Conservation (phyloP, 139 green algal species). For the Chlamydomonas eustigma region DNA sequence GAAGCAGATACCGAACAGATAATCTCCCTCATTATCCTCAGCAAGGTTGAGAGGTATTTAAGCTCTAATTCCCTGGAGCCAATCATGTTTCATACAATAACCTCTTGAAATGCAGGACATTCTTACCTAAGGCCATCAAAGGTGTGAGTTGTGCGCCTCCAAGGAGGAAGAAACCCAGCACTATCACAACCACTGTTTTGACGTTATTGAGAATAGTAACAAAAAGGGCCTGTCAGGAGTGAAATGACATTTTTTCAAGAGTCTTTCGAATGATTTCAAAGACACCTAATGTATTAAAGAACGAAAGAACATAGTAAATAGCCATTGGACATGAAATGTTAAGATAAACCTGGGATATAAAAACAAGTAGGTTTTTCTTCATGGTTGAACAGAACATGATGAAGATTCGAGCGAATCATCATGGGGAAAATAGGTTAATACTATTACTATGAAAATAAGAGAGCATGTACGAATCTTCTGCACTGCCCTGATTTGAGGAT, state of each 20-base stretch:
- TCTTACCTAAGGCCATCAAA: not conserved
- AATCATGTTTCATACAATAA: no score
- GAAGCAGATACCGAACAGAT: no score
- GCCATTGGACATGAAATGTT: not conserved
- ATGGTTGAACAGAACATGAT: not conserved
- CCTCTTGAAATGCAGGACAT: no score
- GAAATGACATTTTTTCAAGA: not conserved
- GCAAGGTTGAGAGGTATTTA: no score
- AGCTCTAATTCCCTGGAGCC: no score
- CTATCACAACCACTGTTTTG: not conserved
- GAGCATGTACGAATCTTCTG: no score
- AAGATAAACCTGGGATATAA: not conserved
- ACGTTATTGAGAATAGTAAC: not conserved
- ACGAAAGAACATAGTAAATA: no score
- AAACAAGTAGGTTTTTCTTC: not conserved
- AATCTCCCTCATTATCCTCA: no score
- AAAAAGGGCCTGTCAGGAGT: not conserved
- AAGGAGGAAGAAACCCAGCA: not conserved
- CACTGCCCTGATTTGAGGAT: no score
- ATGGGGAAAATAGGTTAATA: no score
- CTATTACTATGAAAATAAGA: no score
- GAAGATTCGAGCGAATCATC: no score
- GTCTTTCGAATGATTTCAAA: not conserved
- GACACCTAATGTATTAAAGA: not conserved
- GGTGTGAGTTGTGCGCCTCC: not conserved